Base-by-base conservation (phyloP, 805 yeast species). In the Starmerella bombi region DNA sequence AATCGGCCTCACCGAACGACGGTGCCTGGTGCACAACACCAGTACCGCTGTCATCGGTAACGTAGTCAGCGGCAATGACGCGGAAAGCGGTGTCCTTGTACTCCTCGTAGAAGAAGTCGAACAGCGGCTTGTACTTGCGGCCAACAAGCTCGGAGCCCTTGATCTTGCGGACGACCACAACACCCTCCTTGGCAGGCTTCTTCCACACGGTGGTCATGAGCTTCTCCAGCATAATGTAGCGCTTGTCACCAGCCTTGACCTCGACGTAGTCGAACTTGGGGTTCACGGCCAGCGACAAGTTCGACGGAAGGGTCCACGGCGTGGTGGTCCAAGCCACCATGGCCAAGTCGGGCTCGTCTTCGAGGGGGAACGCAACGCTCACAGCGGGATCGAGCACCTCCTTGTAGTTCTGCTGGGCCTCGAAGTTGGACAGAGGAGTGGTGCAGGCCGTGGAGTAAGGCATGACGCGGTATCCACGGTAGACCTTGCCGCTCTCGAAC, bases 1-100 rank as follows among this genome's bases (percentile, higher is more conserved):
- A 85, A 88, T 91, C 99, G 63, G 76, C 93, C 68, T 91, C 99
- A 80, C 99, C 99, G 65, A 85, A 91, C 40, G 97, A 91, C 49
- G 99, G 98, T 36, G 98, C 76, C 62, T 86, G 94, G 64, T 91
- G 98, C 47, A 91, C 99, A 58, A 91, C 75, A 77, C 99, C 99
- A 41, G 98, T 82, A 84, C 99, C 99, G 34, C 93, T 80, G 51
- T 91, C 98, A 49, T 70, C 76, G 36, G 94, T 74, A 55, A 91
- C 98, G 57, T 81, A 91, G 53, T 72, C 80, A 43, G 77, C 95
- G 44, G 70, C 65, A 54, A 83, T 75, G 52, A 91, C 94, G 57
- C 71, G 72, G 71, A 83, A 91, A 10, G 80, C 97, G 44, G 73
- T 65, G 35, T 76, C 86, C 57, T 75, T 69, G 66, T 75, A 88